phyloP scores from a whole-genome alignment of 768 basidiomycete species.

The Leccinum incarnatum region DNA sequence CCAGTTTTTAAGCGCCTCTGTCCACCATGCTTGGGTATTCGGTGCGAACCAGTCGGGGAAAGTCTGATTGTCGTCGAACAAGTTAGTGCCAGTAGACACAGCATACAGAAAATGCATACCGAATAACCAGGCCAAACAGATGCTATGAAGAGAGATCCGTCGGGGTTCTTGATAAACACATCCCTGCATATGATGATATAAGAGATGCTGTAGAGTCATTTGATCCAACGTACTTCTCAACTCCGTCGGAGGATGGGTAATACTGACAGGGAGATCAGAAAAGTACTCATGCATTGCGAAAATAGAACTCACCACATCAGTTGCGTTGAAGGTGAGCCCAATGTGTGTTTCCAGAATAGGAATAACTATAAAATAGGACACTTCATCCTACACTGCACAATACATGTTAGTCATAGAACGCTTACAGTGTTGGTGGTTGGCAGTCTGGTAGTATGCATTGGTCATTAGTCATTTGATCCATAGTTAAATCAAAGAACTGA shows the following conservation, averaged over 20 bases:
- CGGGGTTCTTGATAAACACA: constrained; percentile 72
- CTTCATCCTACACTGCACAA: neutral
- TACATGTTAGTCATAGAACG: neutral
- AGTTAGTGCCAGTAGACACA: neutral
- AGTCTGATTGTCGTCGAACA: constrained; percentile 30
- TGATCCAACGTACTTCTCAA: constrained; percentile 44
- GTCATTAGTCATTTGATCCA: neutral
- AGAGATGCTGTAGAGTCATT: neutral
- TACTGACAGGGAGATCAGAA: constrained; percentile 43
- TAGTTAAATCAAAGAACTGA: constrained; percentile 29
- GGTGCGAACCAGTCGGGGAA: constrained; percentile 63
- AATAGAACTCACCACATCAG: constrained; percentile 53
- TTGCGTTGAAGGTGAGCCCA: constrained; percentile 52
- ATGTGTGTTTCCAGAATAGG: constrained; percentile 70
- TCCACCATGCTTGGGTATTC: constrained; percentile 58
- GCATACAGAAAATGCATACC: constrained; percentile 39
- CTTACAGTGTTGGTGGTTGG: constrained; percentile 32
- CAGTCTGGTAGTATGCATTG: constrained; percentile 15
- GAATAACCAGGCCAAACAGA: constrained; percentile 79
- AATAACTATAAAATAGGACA: constrained; percentile 42
- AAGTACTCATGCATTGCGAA: neutral
- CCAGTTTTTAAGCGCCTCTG: constrained; percentile 58
- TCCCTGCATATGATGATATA: constrained; percentile 38
- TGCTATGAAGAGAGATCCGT: constrained; percentile 69
- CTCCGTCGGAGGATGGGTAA: constrained; percentile 61